A percentile compares a stretch with the other conserved stretches of the same genome.
These are phyloP conservation scores for Vitis hybrid DNA, from an alignment of 177 flowering plant genomes.

Conservation along the genomic window DNA sequence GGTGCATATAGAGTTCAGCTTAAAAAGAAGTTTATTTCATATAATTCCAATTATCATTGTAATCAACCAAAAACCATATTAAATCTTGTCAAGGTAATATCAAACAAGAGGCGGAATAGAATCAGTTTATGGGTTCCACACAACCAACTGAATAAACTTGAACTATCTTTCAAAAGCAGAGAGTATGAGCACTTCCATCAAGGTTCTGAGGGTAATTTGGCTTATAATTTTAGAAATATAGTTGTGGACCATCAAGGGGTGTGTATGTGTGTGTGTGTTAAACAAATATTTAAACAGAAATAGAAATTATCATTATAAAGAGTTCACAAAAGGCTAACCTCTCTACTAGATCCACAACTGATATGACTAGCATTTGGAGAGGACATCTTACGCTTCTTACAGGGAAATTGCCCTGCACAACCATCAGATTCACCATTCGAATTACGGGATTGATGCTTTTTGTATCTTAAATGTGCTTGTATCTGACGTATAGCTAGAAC, in stretches of 20 bases:
- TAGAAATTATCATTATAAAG: too few relatives aligned
- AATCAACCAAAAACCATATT: too few relatives aligned
- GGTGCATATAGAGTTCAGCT: not conserved
- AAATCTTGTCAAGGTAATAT: too few relatives aligned
- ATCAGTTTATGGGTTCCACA: not conserved
- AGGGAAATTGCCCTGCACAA: slow-evolving; percentile 18
- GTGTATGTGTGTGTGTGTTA: too few relatives aligned
- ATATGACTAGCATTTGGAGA: slow-evolving; percentile 18
- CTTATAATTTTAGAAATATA: not conserved
- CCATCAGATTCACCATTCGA: slow-evolving; percentile 20
- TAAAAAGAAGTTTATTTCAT: not conserved
- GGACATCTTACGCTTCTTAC: slow-evolving; percentile 43
- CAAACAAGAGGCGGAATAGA: too few relatives aligned
- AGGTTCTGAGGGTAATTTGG: not conserved
- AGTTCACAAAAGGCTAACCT: slow-evolving; percentile 18
- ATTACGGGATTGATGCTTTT: slow-evolving; percentile 12
- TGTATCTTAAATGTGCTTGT: slow-evolving; percentile 24
- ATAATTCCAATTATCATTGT: too few relatives aligned
- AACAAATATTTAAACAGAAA: not conserved
- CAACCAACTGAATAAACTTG: not conserved
- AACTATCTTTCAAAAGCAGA: not conserved
- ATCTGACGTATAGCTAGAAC: slow-evolving; percentile 34
- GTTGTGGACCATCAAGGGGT: not conserved
- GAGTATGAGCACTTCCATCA: slow-evolving; percentile 1
- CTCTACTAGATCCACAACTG: slow-evolving; percentile 13